phyloP scores from a whole-genome alignment of 1,284 basidiomycete species.

The Boletellus sp. region DNA sequence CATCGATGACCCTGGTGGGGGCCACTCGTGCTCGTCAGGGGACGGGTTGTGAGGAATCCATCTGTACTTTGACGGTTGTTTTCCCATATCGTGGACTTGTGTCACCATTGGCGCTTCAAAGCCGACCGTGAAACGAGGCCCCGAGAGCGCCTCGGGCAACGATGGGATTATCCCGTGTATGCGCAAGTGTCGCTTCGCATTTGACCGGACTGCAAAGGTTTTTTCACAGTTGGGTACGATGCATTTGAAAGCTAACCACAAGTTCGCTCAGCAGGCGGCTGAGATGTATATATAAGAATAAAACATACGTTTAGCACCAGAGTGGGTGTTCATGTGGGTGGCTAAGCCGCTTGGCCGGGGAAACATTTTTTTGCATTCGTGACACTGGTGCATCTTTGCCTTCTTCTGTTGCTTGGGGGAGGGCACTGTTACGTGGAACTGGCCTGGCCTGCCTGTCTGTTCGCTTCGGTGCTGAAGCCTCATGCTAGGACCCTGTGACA shows the following conservation, averaged over 20 bases:
- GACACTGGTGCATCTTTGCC: constrained; percentile 51
- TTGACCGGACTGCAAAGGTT: constrained; percentile 58
- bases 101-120: constrained; percentile 45
- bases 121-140: constrained; percentile 39
- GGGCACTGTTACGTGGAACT: constrained; percentile 10
- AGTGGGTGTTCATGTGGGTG: constrained; percentile 68
- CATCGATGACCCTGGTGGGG: constrained; percentile 9
- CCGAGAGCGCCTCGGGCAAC: constrained; percentile 14
- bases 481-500: constrained; percentile 28
- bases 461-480: constrained; percentile 21
- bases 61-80: constrained; percentile 39
- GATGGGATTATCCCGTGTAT: constrained; percentile 46
- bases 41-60: constrained; percentile 41
- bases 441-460: constrained; percentile 9
- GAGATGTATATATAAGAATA: too few species aligned
- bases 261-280: constrained; percentile 10
- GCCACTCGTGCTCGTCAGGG: constrained; percentile 24
- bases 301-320: constrained; percentile 55
- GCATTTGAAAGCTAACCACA: constrained; percentile 48
- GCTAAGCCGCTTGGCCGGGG: constrained; percentile 59
- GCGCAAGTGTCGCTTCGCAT: constrained; percentile 56
- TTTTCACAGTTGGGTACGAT: constrained; percentile 45
- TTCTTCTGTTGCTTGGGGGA: constrained; percentile 34
- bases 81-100: constrained; percentile 40
- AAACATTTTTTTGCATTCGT: constrained; percentile 54